Base-by-base conservation (phyloP, 768 basidiomycete genomes). In the Boletellus ananas region DNA sequence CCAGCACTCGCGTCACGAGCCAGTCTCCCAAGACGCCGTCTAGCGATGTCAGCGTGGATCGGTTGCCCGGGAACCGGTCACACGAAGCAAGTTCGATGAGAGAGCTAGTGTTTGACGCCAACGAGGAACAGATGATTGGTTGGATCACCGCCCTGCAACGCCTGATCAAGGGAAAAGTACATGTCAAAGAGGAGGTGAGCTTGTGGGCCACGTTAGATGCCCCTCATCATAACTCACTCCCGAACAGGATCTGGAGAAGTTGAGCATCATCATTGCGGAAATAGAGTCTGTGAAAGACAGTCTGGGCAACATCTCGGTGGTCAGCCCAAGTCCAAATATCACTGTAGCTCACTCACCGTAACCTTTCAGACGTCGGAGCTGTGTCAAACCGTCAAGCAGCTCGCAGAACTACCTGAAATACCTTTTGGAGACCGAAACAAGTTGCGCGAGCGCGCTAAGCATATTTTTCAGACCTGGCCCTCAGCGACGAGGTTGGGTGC, bases 201-300 rank as follows among this genome's bases (percentile, higher is more conserved):
- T 16, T 9, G 18, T 16, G 7, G 33, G 2, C 39, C 34, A 35
- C 23, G 4, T 37, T 16, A 11, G 31, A 46, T 21, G 21, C 6
- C 12, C n/a, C 18, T 6, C 36, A 3, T 45, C 29, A 29, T 11
- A 1, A 7, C 50, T 50, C 34, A 53, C 39, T 21, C 14, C 4
- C n/a, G 21, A 39, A 8, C 34, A 69, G 66, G 61, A 51, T 17
- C 50, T 67, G 13, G 60, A 67, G 23, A 40, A 43, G 11, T 31
- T 69, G 47, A 67, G 67, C 42, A 47, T 64, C 45, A 38, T 57
- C 25, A 57, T 67, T 20, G 65, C 65, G 4, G 61, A 69, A 45
- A 62, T 67, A 41, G 67, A 69, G 29, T 67, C 66, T 9, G 35
- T 53, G 11, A 63, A 55, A 34, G 53, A 44, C 4, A 27, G 20